Base-by-base conservation (phyloP, 306 rosid species). In the Vigna hirtella region DNA sequence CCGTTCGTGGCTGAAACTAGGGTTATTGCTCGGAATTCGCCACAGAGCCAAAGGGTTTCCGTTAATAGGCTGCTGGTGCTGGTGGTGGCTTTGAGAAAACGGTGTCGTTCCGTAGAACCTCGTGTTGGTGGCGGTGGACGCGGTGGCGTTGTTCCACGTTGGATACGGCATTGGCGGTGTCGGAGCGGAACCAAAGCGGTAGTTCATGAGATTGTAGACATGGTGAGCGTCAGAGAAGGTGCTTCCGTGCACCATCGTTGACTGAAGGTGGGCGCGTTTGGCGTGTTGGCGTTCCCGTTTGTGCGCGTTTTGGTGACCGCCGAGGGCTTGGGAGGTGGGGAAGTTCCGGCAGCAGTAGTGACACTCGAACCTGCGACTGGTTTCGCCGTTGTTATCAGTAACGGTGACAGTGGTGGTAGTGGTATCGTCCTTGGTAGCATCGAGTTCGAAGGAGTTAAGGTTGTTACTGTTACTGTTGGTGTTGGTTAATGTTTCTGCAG, bases 291-390 rank as follows among this genome's bases (percentile, higher is more conserved):
- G 85, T 78, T 94, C 98, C 69, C 98, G 72, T 87, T 94, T 94
- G 72, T 94, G 98, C 0, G 98, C 98, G 84, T 94, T 94, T 74
- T 94, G 98, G 84, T 94, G 98, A 14, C 98, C 98, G 5, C 98
- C 98, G 26, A 94, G 81, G 45, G 98, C 98, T 76, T 94, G 98
- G 1, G 97, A 92, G 6, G 97, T 94, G 0, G 98, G 98, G 82
- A 94, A 94, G 88, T 94, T 94, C 26, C 98, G 78, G 77, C 94
- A 94, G 73, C 98, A 94, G 85, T 90, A 94, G 79, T 94, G 98
- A 66, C 98, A 94, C 82, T 94, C 97, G 42, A 94, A 94, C 53
- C 97, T 79, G 48, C 98, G 86, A 70, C 79, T 94, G 74, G 81
- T 91, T 62, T 91, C 97, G 0, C 78, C 79, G 36, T 12, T 66